Base-by-base conservation (phyloP, 1,284 basidiomycete species). In the Pseudozyma sp. region DNA sequence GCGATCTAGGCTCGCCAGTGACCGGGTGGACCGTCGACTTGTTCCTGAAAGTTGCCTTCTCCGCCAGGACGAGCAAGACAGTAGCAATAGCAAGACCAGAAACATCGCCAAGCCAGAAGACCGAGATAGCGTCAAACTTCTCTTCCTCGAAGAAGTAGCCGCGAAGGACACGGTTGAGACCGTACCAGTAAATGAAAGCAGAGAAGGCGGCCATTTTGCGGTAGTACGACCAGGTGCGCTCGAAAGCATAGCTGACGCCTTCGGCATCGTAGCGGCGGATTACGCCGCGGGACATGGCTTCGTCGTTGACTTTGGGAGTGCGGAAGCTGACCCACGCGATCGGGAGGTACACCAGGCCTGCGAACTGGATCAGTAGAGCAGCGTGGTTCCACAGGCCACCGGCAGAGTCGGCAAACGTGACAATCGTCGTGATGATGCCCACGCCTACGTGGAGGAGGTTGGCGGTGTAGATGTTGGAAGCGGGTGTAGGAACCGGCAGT, bases 151-250 rank as follows among this genome's bases (percentile, higher is more conserved):
- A 29, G n/a, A 33, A 47, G 52, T 53, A 9, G 14, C 67, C 67
- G 9, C 68, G 60, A 19, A 65, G 40, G 49, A 77, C 50, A 2
- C 71, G 68, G 51, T 74, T 71, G 59, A 71, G 55, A 11, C 75
- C 75, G 49, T 69, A 77, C 75, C 75, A 77, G 64, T 77, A 77
- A 37, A 69, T 56, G 48, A 77, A 49, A 5, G 71, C 54, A 0
- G 75, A 77, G 45, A 71, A 37, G 7, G 57, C 61, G 19, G 58
- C 75, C 54, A 70, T 63, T 51, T 70, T 74, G 43, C 75, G 68
- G 62, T 77, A 75, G 55, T 74, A 75, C 9, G 71, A 74, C 75
- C 75, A 77, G 14, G 75, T 77, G 31, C 75, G 59, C 35, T 77
- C 75, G 31, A 77, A 77, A 10, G 63, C 65, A 35, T 74, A 77